Conservation (phyloP, 148 eudicot species). For the Rhododendron ovatum region DNA sequence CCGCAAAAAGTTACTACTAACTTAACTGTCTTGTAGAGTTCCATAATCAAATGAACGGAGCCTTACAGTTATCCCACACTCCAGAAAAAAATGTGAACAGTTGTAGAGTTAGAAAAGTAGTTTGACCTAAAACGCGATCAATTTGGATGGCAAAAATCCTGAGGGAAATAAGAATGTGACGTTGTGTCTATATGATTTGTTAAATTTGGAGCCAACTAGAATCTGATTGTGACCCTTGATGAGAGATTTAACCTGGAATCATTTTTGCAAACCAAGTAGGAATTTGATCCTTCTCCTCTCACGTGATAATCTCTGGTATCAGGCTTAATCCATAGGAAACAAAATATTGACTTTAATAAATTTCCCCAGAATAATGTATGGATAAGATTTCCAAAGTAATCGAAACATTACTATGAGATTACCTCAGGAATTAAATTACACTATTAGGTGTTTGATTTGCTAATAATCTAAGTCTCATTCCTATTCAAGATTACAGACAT, state of each 20-base stretch:
- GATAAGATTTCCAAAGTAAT: neutral
- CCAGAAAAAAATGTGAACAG: too few species aligned
- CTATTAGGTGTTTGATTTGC: neutral
- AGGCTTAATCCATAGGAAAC: neutral
- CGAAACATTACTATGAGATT: neutral
- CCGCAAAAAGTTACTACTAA: too few species aligned
- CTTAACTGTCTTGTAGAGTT: too few species aligned
- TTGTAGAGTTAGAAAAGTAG: neutral
- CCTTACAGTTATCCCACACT: too few species aligned
- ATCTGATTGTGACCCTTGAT: neutral
- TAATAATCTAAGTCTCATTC: neutral
- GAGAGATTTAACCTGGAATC: neutral
- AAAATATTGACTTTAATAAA: too few species aligned
- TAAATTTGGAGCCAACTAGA: neutral
- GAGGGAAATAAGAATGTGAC: neutral
- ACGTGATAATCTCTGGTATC: neutral
- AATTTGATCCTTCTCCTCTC: neutral
- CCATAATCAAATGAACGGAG: too few species aligned
- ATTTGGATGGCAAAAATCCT: neutral
- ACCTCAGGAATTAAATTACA: neutral
- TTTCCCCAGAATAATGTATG: neutral
- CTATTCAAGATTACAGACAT: neutral
- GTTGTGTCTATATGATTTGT: too few species aligned
- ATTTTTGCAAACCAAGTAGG: neutral
- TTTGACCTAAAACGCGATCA: neutral